Evolutionary conservation across 371 early-diverging fungal genomes (phyloP).

Genomic region (Lichtheimia corymbifera): DNA sequence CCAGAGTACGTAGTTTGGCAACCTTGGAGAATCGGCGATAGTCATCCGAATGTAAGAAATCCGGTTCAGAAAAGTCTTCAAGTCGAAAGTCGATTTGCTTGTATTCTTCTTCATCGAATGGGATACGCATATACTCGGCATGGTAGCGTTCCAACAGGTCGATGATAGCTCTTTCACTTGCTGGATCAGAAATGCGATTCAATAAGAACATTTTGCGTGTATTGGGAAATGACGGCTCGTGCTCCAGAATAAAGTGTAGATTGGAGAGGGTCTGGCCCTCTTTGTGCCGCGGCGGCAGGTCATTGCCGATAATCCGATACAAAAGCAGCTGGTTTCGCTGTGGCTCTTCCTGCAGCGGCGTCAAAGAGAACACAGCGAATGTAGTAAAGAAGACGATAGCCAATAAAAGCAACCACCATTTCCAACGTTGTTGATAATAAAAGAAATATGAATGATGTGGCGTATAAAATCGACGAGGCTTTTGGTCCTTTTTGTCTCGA

Average conservation of each 20-base stretch:
- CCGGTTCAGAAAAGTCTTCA: constrained; percentile 67
- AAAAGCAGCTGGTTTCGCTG: constrained; percentile 56
- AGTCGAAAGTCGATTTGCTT: constrained; percentile 61
- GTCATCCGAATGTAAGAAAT: constrained; percentile 67
- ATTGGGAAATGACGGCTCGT: constrained; percentile 64
- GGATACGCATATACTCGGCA: constrained; percentile 63
- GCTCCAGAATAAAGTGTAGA: constrained; percentile 66
- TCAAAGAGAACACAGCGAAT: constrained; percentile 5
- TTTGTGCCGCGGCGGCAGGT: constrained; percentile 71
- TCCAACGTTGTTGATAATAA: constrained; percentile 17
- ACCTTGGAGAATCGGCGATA: constrained; percentile 63
- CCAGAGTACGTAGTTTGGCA: constrained; percentile 60
- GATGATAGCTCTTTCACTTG: constrained; percentile 61
- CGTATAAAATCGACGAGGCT: constrained; percentile 12
- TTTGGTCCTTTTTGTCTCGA: constrained; percentile 12
- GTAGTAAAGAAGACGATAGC: constrained; percentile 13
- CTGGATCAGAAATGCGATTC: constrained; percentile 66
- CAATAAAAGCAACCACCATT: constrained; percentile 15
- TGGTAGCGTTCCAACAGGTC: constrained; percentile 53
- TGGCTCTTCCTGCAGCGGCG: constrained; percentile 2
- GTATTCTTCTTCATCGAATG: constrained; percentile 62
- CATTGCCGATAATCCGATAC: constrained; percentile 74
- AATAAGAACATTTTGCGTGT: constrained; percentile 67
- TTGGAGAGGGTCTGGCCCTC: constrained; percentile 69
- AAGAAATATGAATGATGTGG: constrained; percentile 1